Conservation (phyloP, 2,329 filamentous ascomycete species). For the Penicillium capsulatum region DNA sequence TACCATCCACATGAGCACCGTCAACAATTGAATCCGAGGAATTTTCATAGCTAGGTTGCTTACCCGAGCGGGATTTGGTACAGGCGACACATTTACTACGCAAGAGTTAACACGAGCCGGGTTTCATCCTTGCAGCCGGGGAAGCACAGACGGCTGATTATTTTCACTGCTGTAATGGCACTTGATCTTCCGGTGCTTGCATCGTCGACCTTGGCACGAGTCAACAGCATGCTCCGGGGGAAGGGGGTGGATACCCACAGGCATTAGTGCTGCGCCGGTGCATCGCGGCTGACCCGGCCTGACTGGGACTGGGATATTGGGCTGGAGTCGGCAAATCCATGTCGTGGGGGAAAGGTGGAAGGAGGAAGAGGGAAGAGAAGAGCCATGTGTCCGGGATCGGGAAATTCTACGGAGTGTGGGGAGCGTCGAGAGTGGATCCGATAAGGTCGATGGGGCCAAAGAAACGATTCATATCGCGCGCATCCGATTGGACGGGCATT, state of each 20-base stretch:
- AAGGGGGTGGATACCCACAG: conserved; percentile 5
- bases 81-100: conserved; percentile 14
- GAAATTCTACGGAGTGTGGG: no score
- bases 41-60: no score
- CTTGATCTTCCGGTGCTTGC: conserved; percentile 13
- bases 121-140: no score
- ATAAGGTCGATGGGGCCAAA: no score
- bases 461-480: no score
- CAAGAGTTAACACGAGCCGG: no score
- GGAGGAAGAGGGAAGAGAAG: no score
- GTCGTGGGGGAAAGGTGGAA: no score
- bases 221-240: neutral
- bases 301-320: neutral
- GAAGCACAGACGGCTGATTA: conserved; percentile 1
- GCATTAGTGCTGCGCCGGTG: conserved; percentile 9
- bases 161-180: conserved; percentile 9
- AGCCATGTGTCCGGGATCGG: no score
- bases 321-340: neutral
- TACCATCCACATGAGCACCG: conserved; percentile 1
- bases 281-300: no score
- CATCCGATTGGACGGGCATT: no score
- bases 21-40: neutral
- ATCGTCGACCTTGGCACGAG: conserved; percentile 7
- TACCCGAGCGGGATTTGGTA: conserved; percentile 12
- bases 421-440: no score